Evolutionary conservation across 352 stramenopile genomes (phyloP).

Genomic region (Blastocystis hominis): DNA sequence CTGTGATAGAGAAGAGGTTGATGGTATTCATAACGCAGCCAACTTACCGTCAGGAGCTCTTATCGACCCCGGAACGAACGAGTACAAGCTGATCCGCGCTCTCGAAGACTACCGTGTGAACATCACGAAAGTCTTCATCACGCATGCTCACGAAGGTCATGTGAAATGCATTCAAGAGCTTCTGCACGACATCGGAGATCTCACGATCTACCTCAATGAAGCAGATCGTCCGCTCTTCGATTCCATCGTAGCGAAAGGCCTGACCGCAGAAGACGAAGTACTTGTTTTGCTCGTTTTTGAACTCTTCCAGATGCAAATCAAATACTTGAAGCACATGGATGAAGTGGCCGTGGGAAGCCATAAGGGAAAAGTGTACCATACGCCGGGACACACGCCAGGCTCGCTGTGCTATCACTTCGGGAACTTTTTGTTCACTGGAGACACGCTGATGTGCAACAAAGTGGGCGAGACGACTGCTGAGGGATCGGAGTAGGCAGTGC

Average conservation of each 20-base stretch:
- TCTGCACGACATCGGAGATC: constrained; percentile 9
- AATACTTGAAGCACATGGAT: constrained; percentile 28
- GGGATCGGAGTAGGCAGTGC: background rate
- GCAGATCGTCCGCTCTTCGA: constrained; percentile 7
- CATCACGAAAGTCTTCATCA: constrained; percentile 37
- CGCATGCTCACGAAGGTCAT: constrained; percentile 34
- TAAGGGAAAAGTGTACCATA: constrained; percentile 38
- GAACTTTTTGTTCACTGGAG: constrained; percentile 35
- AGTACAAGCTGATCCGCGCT: constrained; percentile 13
- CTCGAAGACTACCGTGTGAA: constrained; percentile 14
- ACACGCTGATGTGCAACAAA: constrained; percentile 27
- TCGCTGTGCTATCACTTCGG: constrained; percentile 46
- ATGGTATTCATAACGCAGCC: background rate
- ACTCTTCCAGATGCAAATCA: constrained; percentile 11
- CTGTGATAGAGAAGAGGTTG: background rate
- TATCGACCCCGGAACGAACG: constrained; percentile 21
- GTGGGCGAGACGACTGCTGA: background rate
- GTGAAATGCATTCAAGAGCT: background rate
- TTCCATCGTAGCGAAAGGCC: background rate
- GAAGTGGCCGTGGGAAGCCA: background rate
- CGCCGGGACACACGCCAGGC: constrained; percentile 39
- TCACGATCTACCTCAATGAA: constrained; percentile 19
- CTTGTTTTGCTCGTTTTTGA: background rate
- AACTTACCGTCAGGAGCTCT: background rate
- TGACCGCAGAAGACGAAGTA: background rate